Evolutionary conservation across 768 basidiomycete genomes (phyloP).

Genomic region (Saitozyma sp.): DNA sequence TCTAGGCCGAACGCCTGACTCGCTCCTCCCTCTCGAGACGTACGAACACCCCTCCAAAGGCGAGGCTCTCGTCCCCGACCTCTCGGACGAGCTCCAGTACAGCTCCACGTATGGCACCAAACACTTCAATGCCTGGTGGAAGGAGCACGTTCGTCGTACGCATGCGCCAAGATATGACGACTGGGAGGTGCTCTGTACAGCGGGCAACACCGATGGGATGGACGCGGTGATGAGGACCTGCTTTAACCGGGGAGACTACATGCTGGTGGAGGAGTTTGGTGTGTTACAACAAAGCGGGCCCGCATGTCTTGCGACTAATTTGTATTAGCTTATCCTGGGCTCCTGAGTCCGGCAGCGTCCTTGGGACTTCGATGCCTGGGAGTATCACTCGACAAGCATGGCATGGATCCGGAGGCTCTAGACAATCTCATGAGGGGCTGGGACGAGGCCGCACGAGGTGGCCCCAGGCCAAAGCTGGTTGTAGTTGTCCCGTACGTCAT

Average conservation of each 20-base stretch:
- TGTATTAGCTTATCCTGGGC: slow-evolving; percentile 48
- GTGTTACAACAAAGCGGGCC: slow-evolving; percentile 38
- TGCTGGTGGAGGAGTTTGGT: slow-evolving; percentile 67
- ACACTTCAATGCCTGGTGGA: slow-evolving; percentile 32
- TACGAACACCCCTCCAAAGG: slow-evolving; percentile 27
- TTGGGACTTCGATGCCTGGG: slow-evolving; percentile 45
- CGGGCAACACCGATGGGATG: slow-evolving; percentile 69
- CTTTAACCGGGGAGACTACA: slow-evolving; percentile 43
- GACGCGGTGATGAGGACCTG: slow-evolving; percentile 31
- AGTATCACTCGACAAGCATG: slow-evolving; percentile 67
- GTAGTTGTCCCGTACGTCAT: slow-evolving; percentile 21
- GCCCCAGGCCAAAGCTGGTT: slow-evolving; percentile 57
- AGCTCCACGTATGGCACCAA: slow-evolving; percentile 28
- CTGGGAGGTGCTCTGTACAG: slow-evolving; percentile 60
- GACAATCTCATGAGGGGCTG: slow-evolving; percentile 63
- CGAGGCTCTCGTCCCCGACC: slow-evolving; percentile 29
- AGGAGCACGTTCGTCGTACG: slow-evolving; percentile 32
- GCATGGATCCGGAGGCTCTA: slow-evolving; percentile 64
- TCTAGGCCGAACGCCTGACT: slow-evolving; percentile 12
- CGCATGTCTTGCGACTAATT: neutral
- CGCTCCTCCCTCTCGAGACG: slow-evolving; percentile 28
- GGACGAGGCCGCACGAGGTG: slow-evolving; percentile 62
- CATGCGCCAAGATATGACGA: slow-evolving; percentile 59
- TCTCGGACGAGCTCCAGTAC: slow-evolving; percentile 36
- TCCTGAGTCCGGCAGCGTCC: slow-evolving; percentile 57